Percentiles rank a stretch among this genome's conserved stretches.
Conservation (phyloP, 257 asterid species). For the Solanum bulbocastanum region DNA sequence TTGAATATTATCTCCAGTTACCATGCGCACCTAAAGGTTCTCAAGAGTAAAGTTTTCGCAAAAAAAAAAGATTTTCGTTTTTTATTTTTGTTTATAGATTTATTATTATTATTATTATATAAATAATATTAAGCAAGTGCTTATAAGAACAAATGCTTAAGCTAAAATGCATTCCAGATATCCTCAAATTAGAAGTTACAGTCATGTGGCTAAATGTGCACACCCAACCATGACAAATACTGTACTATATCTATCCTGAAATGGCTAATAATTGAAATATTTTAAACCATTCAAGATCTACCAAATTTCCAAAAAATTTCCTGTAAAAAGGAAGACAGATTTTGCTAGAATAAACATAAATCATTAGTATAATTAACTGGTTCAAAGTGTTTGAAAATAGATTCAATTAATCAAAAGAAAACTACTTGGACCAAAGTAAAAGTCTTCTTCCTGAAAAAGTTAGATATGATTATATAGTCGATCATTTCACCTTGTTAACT, state of each 20-base stretch:
- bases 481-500: neutral
- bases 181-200: neutral
- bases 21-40: constrained; percentile 78
- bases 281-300: neutral
- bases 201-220: neutral
- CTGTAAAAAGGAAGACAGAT: neutral
- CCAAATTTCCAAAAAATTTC: neutral
- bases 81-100: too few relatives aligned
- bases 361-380: neutral
- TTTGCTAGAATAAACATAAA: neutral
- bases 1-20: constrained; percentile 89
- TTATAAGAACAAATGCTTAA: neutral
- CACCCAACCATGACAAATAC: neutral
- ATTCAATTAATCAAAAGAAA: neutral
- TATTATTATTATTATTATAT: too few relatives aligned
- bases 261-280: neutral
- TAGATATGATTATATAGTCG: neutral
- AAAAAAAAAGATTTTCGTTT: too few relatives aligned
- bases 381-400: neutral
- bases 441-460: neutral
- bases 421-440: neutral
- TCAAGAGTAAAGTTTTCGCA: neutral
- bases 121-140: too few relatives aligned
- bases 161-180: neutral
- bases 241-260: neutral